phyloP scores from a whole-genome alignment of 164 flowering plant species.

The Liquidambar formosana region DNA sequence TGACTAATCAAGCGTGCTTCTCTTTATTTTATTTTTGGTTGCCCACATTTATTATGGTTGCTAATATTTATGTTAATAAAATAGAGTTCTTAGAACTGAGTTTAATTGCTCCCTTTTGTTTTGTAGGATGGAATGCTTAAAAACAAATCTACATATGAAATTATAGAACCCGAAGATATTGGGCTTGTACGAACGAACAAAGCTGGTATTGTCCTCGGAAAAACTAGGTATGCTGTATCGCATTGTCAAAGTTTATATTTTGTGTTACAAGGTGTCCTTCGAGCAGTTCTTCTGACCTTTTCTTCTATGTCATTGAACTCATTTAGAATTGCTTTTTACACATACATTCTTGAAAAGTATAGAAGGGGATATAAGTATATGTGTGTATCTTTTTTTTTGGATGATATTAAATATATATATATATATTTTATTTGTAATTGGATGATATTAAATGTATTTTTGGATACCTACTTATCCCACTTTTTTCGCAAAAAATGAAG shows the following conservation, averaged over 20 bases:
- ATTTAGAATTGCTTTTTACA: too few species aligned
- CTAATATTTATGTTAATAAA: neutral
- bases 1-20: too few species aligned
- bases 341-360: too few species aligned
- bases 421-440: too few species aligned
- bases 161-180: slow-evolving; percentile 88
- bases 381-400: too few species aligned
- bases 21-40: too few species aligned
- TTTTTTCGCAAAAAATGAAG: too few species aligned
- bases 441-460: too few species aligned
- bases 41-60: neutral
- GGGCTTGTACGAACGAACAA: slow-evolving; percentile 72
- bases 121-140: slow-evolving; percentile 97
- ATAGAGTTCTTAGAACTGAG: neutral
- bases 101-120: slow-evolving; percentile 7
- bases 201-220: slow-evolving; percentile 92
- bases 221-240: slow-evolving; percentile 65
- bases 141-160: slow-evolving; percentile 88
- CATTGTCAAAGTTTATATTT: neutral
- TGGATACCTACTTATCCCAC: too few species aligned
- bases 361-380: too few species aligned
- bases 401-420: too few species aligned
- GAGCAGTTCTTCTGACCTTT: neutral
- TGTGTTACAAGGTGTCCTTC: neutral
- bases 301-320: too few species aligned